Percentiles rank a stretch among this genome's conserved stretches.
phyloP scores from a whole-genome alignment of 2,329 filamentous ascomycete species.

The Hypoxylon sp. region DNA sequence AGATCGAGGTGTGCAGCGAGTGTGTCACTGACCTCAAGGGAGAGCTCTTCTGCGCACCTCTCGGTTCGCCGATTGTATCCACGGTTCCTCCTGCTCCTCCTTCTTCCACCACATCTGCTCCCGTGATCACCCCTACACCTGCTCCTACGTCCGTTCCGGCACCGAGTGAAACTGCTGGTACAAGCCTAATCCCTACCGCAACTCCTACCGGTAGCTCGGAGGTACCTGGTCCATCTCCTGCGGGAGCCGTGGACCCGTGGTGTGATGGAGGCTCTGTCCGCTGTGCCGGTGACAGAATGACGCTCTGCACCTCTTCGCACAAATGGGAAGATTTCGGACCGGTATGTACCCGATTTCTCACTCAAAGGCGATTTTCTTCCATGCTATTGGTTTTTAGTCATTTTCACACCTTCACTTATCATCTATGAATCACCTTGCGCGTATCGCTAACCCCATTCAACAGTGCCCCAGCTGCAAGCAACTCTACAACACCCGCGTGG shows the following conservation, averaged over 20 bases:
- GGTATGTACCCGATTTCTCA: not conserved
- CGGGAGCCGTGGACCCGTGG: not conserved
- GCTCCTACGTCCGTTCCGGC: not conserved
- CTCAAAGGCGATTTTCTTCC: too few relatives aligned
- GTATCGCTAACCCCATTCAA: not conserved
- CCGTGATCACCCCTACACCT: not conserved
- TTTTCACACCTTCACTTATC: too few relatives aligned
- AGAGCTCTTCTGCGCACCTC: not conserved
- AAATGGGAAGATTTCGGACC: slow-evolving; percentile 24
- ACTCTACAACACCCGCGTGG: slow-evolving; percentile 20
- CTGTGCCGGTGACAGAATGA: slow-evolving; percentile 16
- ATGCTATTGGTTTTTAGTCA: too few relatives aligned
- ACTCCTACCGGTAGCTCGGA: too few relatives aligned
- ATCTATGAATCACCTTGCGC: too few relatives aligned
- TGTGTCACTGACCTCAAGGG: not conserved
- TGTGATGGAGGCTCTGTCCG: slow-evolving; percentile 20
- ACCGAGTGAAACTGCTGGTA: not conserved
- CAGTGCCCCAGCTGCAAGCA: slow-evolving; percentile 25
- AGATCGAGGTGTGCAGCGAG: not conserved
- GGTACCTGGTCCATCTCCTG: not conserved
- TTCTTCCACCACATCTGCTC: not conserved
- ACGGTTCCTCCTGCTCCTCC: too few relatives aligned
- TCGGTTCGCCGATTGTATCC: too few relatives aligned
- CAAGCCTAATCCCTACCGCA: not conserved
- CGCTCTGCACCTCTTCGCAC: slow-evolving; percentile 4